These are phyloP conservation scores for Camellia oleifera DNA, from an alignment of 179 eudicot species.

Conservation along the genomic window DNA sequence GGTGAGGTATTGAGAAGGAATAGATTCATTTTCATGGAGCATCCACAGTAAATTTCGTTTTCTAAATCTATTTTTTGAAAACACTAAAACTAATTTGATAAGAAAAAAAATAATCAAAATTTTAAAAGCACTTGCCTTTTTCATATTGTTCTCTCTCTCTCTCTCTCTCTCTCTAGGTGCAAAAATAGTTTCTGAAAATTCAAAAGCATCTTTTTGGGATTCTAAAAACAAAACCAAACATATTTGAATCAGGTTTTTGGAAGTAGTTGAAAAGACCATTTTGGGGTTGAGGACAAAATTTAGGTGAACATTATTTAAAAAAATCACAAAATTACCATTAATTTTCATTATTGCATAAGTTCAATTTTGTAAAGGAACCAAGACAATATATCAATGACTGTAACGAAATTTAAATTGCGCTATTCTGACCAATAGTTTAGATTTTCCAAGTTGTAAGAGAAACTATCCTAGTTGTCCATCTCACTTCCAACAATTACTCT, in stretches of 20 bases:
- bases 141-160: no score
- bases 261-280: background rate
- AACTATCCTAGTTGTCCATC: background rate
- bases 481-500: background rate
- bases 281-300: background rate
- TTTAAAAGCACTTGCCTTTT: no score
- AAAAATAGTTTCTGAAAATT: no score
- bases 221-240: background rate
- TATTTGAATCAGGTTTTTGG: background rate
- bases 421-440: background rate
- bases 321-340: background rate
- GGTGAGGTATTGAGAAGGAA: background rate
- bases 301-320: background rate
- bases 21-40: background rate
- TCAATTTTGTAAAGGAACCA: background rate
- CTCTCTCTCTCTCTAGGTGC: no score
- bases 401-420: background rate
- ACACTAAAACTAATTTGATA: no score
- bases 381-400: background rate
- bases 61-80: no score
- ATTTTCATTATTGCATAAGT: background rate
- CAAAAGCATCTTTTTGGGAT: no score
- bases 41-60: background rate
- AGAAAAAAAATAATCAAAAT: no score
- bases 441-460: background rate